Conservation (phyloP, 495 filamentous ascomycete species). For the Neurospora sp. region DNA sequence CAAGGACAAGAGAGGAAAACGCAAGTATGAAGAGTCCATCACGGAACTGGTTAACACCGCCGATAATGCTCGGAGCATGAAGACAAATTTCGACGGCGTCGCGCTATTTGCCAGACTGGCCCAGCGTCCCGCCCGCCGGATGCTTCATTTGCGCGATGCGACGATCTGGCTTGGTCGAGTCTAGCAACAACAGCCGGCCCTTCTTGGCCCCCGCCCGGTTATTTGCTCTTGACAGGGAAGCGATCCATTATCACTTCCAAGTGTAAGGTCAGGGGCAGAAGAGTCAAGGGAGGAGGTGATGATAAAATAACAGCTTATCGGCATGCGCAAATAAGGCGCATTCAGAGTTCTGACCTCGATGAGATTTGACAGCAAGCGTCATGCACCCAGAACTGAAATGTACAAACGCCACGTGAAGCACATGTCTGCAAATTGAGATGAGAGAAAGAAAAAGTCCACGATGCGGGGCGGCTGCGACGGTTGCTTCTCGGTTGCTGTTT, state of each 20-base stretch:
- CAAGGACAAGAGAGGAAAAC: background rate
- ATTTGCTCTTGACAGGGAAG: background rate
- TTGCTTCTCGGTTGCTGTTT: background rate
- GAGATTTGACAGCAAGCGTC: background rate
- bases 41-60: background rate
- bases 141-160: background rate
- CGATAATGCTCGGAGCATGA: background rate
- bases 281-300: background rate
- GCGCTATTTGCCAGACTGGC: background rate
- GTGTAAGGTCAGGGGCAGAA: background rate
- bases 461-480: background rate
- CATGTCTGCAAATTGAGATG: background rate
- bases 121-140: background rate
- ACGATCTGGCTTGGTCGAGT: background rate
- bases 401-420: background rate
- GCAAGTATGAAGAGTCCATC: background rate
- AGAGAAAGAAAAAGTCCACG: background rate
- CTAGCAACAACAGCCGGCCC: background rate
- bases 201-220: background rate
- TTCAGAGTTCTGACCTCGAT: background rate
- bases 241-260: background rate
- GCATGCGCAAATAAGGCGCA: background rate
- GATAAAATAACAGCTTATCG: background rate
- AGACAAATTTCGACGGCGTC: background rate
- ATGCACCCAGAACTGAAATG: background rate